These are phyloP conservation scores for Pseudozyma sp. DNA, from an alignment of 1,284 basidiomycete genomes.

Conservation along the genomic window DNA sequence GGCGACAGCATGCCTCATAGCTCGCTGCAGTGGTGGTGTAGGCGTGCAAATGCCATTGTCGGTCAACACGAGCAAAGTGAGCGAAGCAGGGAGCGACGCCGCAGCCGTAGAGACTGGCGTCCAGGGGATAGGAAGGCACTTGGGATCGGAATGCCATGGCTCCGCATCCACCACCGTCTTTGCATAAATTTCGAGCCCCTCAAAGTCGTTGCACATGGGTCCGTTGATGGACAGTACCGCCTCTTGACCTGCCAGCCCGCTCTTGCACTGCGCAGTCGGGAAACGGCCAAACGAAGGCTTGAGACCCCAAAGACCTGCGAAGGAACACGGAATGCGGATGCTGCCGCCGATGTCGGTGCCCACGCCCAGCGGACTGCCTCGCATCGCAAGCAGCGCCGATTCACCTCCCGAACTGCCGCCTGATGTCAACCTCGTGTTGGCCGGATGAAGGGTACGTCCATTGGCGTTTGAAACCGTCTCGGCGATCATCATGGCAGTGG, in stretches of 20 bases:
- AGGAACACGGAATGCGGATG: conserved; percentile 49
- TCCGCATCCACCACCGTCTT: conserved; percentile 45
- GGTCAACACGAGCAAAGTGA: conserved; percentile 77
- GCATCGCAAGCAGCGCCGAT: conserved; percentile 42
- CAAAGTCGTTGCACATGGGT: conserved; percentile 44
- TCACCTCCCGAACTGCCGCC: conserved; percentile 60
- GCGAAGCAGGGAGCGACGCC: conserved; percentile 24
- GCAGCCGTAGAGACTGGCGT: conserved; percentile 15
- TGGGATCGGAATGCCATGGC: conserved; percentile 51
- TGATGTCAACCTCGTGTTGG: conserved; percentile 32
- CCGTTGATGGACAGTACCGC: conserved; percentile 50
- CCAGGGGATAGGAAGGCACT: conserved; percentile 55
- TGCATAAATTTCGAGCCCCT: conserved; percentile 45
- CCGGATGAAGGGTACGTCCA: conserved; percentile 43
- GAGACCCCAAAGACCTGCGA: conserved; percentile 46
- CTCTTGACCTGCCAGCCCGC: conserved; percentile 50
- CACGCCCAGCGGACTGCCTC: conserved; percentile 47
- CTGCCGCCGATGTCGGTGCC: conserved; percentile 57
- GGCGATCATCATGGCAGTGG: conserved; percentile 53
- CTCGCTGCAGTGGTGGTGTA: conserved; percentile 78
- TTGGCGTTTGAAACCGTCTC: conserved; percentile 49
- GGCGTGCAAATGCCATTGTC: conserved; percentile 77
- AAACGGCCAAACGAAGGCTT: conserved; percentile 51
- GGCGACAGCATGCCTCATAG: conserved; percentile 74
- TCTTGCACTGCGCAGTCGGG: conserved; percentile 39